phyloP scores from a whole-genome alignment of 805 yeast species.

The Kuraishia piskuri region DNA sequence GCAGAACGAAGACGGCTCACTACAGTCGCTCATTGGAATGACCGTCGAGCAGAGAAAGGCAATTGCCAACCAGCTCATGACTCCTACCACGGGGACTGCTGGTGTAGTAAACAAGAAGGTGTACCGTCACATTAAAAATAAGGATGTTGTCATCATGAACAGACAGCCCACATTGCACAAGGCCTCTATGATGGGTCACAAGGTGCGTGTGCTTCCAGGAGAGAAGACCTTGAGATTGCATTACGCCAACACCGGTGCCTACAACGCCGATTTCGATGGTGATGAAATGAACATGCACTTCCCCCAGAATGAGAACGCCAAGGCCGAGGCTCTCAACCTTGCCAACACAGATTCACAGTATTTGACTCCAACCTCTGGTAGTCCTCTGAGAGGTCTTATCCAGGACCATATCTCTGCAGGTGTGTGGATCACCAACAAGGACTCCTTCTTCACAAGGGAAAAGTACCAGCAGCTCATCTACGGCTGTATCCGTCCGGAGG shows the following conservation, averaged over 20 bases:
- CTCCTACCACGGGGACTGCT: constrained; percentile 61
- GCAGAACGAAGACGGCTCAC: constrained; percentile 89
- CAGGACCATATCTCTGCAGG: constrained; percentile 99
- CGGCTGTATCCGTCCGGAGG: constrained; percentile 94
- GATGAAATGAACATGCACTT: constrained; percentile 99
- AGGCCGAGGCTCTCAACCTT: constrained; percentile 89
- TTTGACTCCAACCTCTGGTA: constrained; percentile 95
- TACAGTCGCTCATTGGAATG: constrained; percentile 81
- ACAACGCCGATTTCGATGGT: constrained; percentile 98
- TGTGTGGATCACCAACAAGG: constrained; percentile 95
- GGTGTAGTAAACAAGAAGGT: constrained; percentile 80
- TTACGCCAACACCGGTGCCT: constrained; percentile 98
- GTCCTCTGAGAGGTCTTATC: constrained; percentile 96
- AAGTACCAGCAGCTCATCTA: constrained; percentile 89
- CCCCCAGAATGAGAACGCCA: constrained; percentile 96
- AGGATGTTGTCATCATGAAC: constrained; percentile 95
- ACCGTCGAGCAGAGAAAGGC: constrained; percentile 90
- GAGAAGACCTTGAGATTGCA: constrained; percentile 95
- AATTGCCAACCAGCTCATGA: constrained; percentile 84
- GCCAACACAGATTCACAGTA: constrained; percentile 98
- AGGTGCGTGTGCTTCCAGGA: constrained; percentile 92
- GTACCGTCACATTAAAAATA: constrained; percentile 85
- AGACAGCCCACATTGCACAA: constrained; percentile 99
- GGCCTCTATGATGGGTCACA: constrained; percentile 99
- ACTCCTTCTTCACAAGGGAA: constrained; percentile 83